These are phyloP conservation scores for Fistulina hepatica DNA, from an alignment of 1,284 basidiomycete species.

Conservation along the genomic window DNA sequence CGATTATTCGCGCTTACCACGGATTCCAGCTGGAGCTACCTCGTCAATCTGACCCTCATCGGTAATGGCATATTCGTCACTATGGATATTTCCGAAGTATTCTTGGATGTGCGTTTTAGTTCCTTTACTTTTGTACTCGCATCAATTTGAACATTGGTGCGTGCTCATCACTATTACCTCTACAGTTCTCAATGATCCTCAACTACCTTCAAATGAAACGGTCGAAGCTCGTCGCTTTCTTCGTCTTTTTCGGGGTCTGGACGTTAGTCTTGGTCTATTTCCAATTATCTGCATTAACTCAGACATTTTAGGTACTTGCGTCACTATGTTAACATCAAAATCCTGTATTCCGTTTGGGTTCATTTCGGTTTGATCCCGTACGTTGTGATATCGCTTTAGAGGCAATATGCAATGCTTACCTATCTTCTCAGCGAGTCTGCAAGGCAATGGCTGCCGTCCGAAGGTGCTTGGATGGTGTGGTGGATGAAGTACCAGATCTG, in stretches of 20 bases:
- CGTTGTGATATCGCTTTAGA: slow-evolving; percentile 22
- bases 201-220: slow-evolving; percentile 72
- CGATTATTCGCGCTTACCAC: slow-evolving; percentile 1
- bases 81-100: slow-evolving; percentile 93
- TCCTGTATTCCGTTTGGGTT: slow-evolving; percentile 80
- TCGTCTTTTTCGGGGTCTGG: slow-evolving; percentile 68
- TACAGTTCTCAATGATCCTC: slow-evolving; percentile 71
- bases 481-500: slow-evolving; percentile 87
- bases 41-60: slow-evolving; percentile 73
- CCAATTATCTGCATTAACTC: slow-evolving; percentile 4
- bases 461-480: slow-evolving; percentile 59
- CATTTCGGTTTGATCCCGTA: slow-evolving; percentile 79
- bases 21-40: slow-evolving; percentile 75
- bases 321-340: slow-evolving; percentile 82
- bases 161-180: slow-evolving; percentile 1
- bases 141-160: background rate
- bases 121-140: slow-evolving; percentile 1
- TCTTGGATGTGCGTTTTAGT: slow-evolving; percentile 61
- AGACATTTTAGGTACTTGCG: slow-evolving; percentile 71
- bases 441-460: slow-evolving; percentile 48
- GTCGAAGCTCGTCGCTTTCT: slow-evolving; percentile 57
- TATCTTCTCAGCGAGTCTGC: slow-evolving; percentile 35
- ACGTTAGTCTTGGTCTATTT: slow-evolving; percentile 44
- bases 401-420: background rate
- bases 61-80: slow-evolving; percentile 93